Base-by-base conservation (phyloP, 768 basidiomycete genomes). In the Russula foetens region DNA sequence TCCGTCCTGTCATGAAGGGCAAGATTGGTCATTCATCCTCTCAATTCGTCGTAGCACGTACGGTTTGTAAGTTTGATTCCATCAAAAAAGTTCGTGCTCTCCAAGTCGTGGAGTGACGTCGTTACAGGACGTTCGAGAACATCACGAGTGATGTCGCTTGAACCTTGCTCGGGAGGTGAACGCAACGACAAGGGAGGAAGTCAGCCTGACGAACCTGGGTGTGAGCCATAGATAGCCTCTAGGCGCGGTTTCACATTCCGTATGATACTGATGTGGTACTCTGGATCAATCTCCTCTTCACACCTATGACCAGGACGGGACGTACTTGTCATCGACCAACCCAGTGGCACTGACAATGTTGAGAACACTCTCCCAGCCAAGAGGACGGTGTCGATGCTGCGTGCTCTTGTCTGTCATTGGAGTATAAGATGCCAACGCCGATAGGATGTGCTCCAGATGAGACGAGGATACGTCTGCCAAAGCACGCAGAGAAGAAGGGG, bases 311-410 rank as follows among this genome's bases (percentile, higher is more conserved):
- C 15, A 29, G 29, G 43, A 39, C 8, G 23, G 31, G 52, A 67
- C 71, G 48, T 28, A 74, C 72, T 65, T 61, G 28, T 55, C 41
- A 29, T 66, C 53, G 6, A 78, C 60, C 17, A 71, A 58, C 7
- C 76, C 79, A 65, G 73, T 73, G 14, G 77, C 73, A 44, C 75
- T 75, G 12, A 83, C 73, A 4, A 81, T 73, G 31, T 80, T 77
- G 21, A 90, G 71, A n/a, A 90, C 79, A 51, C 75, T 74, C 56
- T 81, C 76, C 88, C 88, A 90, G 35, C 75, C 75, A 53, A 89
- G 74, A 5, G 84, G 81, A 51, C 76, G 76, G 8, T 84, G 72
- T 12, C 88, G 80, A 66, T 85, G 82, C 65, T 86, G 86, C 77
- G 84, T 77, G 62, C 83, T 84, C 31, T 79, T 77, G 23, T 81